Evolutionary conservation across 2,329 filamentous ascomycete species (phyloP).

Genomic region (Pseudonectria foliicola): DNA sequence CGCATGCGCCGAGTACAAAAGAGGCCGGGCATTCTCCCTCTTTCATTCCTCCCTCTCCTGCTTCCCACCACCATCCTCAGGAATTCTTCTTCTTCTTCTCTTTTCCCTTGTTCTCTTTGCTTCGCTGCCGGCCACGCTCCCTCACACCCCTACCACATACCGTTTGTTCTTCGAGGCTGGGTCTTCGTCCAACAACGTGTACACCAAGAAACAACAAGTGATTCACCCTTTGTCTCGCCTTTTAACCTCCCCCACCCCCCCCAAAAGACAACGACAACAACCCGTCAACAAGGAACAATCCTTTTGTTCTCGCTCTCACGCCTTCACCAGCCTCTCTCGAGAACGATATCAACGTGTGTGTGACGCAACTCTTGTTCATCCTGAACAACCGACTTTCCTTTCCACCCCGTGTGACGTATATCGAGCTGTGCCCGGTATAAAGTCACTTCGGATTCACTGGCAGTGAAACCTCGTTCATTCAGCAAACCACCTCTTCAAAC

Average conservation of each 20-base stretch:
- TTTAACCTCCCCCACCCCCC: no score
- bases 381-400: not conserved
- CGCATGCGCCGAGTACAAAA: conserved; percentile 16
- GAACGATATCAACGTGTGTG: no score
- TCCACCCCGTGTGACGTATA: not conserved
- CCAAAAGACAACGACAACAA: no score
- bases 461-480: not conserved
- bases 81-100: conserved; percentile 11
- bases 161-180: no score
- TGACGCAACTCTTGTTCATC: no score
- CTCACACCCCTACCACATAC: no score
- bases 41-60: conserved; percentile 1
- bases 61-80: conserved; percentile 16
- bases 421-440: conserved; percentile 13
- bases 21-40: conserved; percentile 11
- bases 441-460: not conserved
- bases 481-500: conserved; percentile 1
- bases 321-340: no score
- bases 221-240: no score
- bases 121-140: conserved; percentile 1
- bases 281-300: no score
- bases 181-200: no score
- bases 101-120: conserved; percentile 6
- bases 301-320: no score
- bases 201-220: no score